Evolutionary conservation across 371 early-diverging fungal genomes (phyloP).

Genomic region (Actinomortierella ambigua): DNA sequence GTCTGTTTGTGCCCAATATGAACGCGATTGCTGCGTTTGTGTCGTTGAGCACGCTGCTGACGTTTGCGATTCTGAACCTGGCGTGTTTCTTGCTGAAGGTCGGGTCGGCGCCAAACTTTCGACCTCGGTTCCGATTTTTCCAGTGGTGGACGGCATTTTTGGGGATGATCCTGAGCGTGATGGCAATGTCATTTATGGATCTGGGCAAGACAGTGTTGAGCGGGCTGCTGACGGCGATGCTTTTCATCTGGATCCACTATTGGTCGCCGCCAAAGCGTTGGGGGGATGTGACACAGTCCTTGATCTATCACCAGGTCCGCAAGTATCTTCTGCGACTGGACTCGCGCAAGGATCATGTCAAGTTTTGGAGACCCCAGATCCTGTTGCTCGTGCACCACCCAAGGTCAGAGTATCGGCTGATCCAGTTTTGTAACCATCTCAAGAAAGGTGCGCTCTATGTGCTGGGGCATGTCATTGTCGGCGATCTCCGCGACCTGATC

Average conservation of each 20-base stretch:
- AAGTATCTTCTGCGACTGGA: conserved; percentile 68
- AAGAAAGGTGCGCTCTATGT: conserved; percentile 72
- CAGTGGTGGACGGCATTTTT: conserved; percentile 61
- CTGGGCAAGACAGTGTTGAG: conserved; percentile 51
- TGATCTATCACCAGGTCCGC: conserved; percentile 74
- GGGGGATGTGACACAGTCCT: conserved; percentile 68
- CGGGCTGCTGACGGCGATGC: conserved; percentile 48
- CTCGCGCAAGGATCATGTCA: conserved; percentile 62
- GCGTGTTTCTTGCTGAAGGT: conserved; percentile 67
- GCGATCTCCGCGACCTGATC: conserved; percentile 51
- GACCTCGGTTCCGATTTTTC: conserved; percentile 68
- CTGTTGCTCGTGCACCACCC: conserved; percentile 62
- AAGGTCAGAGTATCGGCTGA: conserved; percentile 51
- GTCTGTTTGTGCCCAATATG: conserved; percentile 59
- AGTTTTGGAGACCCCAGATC: conserved; percentile 72
- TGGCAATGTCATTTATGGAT: conserved; percentile 60
- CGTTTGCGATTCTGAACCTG: conserved; percentile 61
- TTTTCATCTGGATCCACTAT: conserved; percentile 64
- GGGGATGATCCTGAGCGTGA: conserved; percentile 55
- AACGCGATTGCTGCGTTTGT: conserved; percentile 65
- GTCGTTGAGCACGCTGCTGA: conserved; percentile 62
- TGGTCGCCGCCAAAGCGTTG: conserved; percentile 62
- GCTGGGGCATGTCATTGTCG: conserved; percentile 61
- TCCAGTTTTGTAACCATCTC: conserved; percentile 65
- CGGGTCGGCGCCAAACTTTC: conserved; percentile 67